A percentile compares a stretch with the other conserved stretches of the same genome.
These are phyloP conservation scores for Neonectria coccinea DNA, from an alignment of 2,329 filamentous ascomycete genomes.

Conservation along the genomic window DNA sequence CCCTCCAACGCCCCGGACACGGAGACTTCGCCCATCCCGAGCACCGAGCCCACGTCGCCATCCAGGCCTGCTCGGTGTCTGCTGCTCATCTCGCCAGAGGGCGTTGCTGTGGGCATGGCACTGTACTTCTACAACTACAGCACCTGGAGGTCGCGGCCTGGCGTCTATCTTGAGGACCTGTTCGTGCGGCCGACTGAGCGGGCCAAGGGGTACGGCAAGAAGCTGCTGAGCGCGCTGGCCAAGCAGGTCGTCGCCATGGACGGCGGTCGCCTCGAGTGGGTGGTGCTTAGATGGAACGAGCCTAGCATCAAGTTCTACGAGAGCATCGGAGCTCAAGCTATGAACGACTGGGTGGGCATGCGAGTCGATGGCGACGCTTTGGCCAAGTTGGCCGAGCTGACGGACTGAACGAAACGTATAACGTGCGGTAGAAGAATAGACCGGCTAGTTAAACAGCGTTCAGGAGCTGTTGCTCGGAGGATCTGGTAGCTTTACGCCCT, in stretches of 20 bases:
- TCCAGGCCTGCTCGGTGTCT: slow-evolving; percentile 80
- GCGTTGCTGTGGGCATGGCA: slow-evolving; percentile 77
- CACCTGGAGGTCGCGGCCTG: slow-evolving; percentile 88
- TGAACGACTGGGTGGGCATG: slow-evolving; percentile 81
- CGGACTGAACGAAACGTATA: slow-evolving; percentile 42
- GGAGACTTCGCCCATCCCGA: slow-evolving; percentile 50
- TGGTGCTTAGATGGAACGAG: slow-evolving; percentile 92
- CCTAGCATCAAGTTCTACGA: slow-evolving; percentile 90
- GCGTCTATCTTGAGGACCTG: slow-evolving; percentile 95
- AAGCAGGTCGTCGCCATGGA: slow-evolving; percentile 78
- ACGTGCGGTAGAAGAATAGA: neutral
- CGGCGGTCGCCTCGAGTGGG: slow-evolving; percentile 87
- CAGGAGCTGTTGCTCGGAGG: slow-evolving; percentile 6
- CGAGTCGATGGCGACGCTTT: slow-evolving; percentile 77
- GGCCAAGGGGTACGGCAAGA: slow-evolving; percentile 82
- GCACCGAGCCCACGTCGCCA: slow-evolving; percentile 66
- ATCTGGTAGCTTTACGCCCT: slow-evolving; percentile 38
- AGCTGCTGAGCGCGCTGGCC: slow-evolving; percentile 80
- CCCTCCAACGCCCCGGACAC: slow-evolving; percentile 60
- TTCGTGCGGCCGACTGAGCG: slow-evolving; percentile 80
- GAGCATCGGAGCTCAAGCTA: slow-evolving; percentile 72
- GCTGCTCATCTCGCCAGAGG: slow-evolving; percentile 67
- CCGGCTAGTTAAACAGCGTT: neutral
- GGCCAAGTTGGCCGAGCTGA: slow-evolving; percentile 66
- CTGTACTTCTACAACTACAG: slow-evolving; percentile 97